These are phyloP conservation scores for Wallacemonas sp. DNA, from an alignment of 208 protist species.

Conservation along the genomic window DNA sequence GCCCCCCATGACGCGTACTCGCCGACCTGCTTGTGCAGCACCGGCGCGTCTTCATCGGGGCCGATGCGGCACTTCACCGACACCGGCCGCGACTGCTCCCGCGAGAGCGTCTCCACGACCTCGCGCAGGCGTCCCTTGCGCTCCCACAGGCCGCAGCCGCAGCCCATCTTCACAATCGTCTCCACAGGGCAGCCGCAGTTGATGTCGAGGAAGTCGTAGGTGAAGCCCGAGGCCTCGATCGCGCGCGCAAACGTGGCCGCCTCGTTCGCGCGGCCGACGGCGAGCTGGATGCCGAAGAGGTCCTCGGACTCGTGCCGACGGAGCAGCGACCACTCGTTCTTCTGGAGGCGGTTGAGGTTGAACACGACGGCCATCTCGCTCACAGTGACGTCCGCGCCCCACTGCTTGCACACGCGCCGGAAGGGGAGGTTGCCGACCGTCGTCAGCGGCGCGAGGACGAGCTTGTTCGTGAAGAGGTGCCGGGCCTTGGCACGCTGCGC, in stretches of 20 bases:
- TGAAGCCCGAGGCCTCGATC: constrained; percentile 71
- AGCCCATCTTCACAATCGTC: constrained; percentile 82
- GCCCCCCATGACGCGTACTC: constrained; percentile 87
- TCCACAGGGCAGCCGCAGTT: constrained; percentile 97
- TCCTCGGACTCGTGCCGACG: constrained; percentile 93
- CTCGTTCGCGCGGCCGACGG: constrained; percentile 62
- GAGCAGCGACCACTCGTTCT: constrained; percentile 94
- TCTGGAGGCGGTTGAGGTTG: constrained; percentile 85
- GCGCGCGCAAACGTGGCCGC: constrained; percentile 64
- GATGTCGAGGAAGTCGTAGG: constrained; percentile 96
- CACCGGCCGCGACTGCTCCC: constrained; percentile 73
- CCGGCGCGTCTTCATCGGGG: constrained; percentile 60
- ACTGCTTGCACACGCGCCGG: constrained; percentile 91
- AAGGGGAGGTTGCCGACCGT: constrained; percentile 98
- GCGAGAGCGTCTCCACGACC: constrained; percentile 64
- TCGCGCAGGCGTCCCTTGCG: constrained; percentile 67
- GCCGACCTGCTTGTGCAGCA: constrained; percentile 89
- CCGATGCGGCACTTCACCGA: constrained; percentile 94
- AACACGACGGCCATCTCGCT: constrained; percentile 95
- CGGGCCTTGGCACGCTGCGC: constrained; percentile 29
- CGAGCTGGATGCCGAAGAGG: constrained; percentile 95
- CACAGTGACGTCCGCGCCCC: constrained; percentile 94
- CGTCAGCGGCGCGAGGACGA: constrained; percentile 96
- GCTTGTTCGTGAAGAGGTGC: constrained; percentile 87
- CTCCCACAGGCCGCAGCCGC: constrained; percentile 89